These are phyloP conservation scores for Pseudopediastrum boryanum DNA, from an alignment of 139 green algal genomes.

Conservation along the genomic window DNA sequence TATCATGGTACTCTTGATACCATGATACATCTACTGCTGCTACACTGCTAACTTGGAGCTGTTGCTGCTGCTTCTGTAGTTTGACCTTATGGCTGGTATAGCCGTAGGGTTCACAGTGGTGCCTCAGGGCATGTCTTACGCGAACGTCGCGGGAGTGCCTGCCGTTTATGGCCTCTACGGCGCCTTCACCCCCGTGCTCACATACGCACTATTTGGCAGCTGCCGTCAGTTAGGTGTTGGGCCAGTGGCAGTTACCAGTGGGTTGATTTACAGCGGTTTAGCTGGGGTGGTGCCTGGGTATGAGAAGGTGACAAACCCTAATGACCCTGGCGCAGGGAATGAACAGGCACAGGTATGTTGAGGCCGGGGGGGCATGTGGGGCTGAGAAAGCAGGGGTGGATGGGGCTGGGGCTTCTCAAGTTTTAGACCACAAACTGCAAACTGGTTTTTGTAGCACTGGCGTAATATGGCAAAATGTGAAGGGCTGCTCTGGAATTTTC, in stretches of 20 bases:
- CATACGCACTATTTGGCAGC: slow-evolving; percentile 72
- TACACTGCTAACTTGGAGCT: too few species aligned
- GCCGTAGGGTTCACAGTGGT: slow-evolving; percentile 82
- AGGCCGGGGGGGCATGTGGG: too few species aligned
- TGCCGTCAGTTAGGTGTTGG: slow-evolving; percentile 58
- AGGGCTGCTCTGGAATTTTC: too few species aligned
- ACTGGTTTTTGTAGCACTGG: too few species aligned
- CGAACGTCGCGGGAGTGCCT: slow-evolving; percentile 71
- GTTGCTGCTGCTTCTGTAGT: too few species aligned
- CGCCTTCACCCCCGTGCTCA: slow-evolving; percentile 79
- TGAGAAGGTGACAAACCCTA: slow-evolving; percentile 50
- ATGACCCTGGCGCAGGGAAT: slow-evolving; percentile 48
- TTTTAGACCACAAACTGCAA: too few species aligned
- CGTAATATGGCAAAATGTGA: too few species aligned
- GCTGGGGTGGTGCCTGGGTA: slow-evolving; percentile 10
- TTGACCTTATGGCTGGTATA: slow-evolving; percentile 70
- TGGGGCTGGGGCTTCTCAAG: too few species aligned
- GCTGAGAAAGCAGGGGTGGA: too few species aligned
- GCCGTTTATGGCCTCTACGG: slow-evolving; percentile 86
- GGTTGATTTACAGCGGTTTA: slow-evolving; percentile 41
- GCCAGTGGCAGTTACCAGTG: slow-evolving; percentile 48
- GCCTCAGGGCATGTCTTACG: slow-evolving; percentile 77
- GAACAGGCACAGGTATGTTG: too few species aligned
- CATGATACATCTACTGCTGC: too few species aligned
- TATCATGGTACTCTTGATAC: too few species aligned